phyloP scores from a whole-genome alignment of 345 rosid genomes.

The Excoecaria agallocha region DNA sequence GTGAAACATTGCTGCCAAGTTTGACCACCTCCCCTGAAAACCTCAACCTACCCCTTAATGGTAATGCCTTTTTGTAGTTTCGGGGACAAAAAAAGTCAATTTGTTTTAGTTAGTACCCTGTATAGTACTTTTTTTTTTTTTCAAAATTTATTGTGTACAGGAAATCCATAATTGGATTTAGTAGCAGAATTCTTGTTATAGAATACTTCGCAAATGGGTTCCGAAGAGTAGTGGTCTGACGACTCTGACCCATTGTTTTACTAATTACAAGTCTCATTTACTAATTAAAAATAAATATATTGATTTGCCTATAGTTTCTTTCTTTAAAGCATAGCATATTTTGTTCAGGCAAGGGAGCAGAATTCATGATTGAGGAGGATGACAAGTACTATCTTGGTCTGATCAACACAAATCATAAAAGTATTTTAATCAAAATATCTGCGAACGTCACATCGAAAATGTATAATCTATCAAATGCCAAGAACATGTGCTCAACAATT shows the following conservation, averaged over 20 bases:
- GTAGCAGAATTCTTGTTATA: neutral
- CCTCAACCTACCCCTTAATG: conserved; percentile 19
- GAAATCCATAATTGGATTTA: neutral
- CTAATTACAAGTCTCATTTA: neutral
- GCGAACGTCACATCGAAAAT: conserved; percentile 51
- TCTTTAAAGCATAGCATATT: conserved; percentile 4
- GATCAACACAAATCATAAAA: conserved; percentile 38
- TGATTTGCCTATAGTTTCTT: neutral
- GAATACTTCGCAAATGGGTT: neutral
- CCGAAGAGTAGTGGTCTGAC: neutral
- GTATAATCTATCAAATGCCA: conserved; percentile 50
- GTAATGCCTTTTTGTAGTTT: conserved; percentile 21
- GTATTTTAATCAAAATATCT: conserved; percentile 33
- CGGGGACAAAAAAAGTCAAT: too few relatives aligned
- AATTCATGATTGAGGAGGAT: conserved; percentile 45
- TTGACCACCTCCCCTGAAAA: conserved; percentile 15
- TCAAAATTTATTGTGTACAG: neutral
- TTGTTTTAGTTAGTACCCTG: neutral
- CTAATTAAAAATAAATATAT: too few relatives aligned
- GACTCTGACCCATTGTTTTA: neutral
- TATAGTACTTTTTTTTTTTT: neutral
- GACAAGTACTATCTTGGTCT: conserved; percentile 49
- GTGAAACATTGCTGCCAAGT: conserved; percentile 39
- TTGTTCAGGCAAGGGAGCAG: conserved; percentile 48
- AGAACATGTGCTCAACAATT: conserved; percentile 38